phyloP scores from a whole-genome alignment of 441 rosid species.

The Arabidopsis lyrata region DNA sequence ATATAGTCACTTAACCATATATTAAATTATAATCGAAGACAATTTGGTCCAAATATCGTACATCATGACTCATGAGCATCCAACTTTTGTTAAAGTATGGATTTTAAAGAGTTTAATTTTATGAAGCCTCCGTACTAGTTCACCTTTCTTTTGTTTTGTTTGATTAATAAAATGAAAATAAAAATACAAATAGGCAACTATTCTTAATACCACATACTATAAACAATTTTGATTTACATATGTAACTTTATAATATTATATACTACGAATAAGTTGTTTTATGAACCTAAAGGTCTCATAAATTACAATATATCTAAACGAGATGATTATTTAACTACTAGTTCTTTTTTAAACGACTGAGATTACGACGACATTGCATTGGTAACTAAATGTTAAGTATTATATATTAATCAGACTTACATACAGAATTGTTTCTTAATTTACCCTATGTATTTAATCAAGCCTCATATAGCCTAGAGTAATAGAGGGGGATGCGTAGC shows the following conservation, averaged over 20 bases:
- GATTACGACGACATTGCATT: neutral
- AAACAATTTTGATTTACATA: neutral
- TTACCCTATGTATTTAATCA: slow-evolving; percentile 1
- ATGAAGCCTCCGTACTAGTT: slow-evolving; percentile 35
- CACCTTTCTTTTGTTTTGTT: slow-evolving; percentile 30
- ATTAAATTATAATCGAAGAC: slow-evolving; percentile 27
- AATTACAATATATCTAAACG: neutral
- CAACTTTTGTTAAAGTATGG: slow-evolving; percentile 41
- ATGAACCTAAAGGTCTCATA: too few relatives aligned
- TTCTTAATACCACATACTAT: neutral
- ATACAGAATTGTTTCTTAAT: too few relatives aligned
- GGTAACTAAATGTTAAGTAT: neutral
- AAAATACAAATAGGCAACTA: neutral
- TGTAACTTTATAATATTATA: neutral
- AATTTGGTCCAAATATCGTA: slow-evolving; percentile 40
- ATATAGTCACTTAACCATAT: slow-evolving; percentile 25
- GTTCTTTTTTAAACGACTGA: neutral
- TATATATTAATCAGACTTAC: too few relatives aligned
- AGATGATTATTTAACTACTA: neutral
- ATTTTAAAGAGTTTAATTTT: slow-evolving; percentile 33
- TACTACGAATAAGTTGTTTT: neutral
- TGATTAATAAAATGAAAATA: slow-evolving; percentile 19
- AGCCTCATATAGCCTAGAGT: neutral
- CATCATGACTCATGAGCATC: slow-evolving; percentile 43
- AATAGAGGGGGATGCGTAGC: too few relatives aligned